Evolutionary conservation across 1,139 yeast species (phyloP).

Genomic region (Pichia sp.): DNA sequence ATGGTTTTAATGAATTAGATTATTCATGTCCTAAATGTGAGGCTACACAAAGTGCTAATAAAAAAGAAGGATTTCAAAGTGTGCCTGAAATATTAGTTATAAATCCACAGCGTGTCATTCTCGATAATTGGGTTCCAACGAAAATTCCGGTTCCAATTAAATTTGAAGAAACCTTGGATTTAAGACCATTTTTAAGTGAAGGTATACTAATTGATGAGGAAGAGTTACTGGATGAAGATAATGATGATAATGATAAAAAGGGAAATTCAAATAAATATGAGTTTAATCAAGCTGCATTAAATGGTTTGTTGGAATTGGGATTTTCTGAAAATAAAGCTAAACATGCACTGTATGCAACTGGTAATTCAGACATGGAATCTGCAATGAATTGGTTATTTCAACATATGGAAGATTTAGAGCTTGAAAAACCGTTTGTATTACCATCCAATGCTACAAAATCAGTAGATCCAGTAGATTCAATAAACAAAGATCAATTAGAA

Average conservation of each 20-base stretch:
- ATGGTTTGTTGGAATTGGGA: conserved; percentile 73
- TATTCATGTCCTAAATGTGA: conserved; percentile 63
- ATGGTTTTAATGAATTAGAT: conserved; percentile 54
- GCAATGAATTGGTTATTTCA: conserved; percentile 91
- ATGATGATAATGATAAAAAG: conserved; percentile 22
- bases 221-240: conserved; percentile 34
- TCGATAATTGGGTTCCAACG: conserved; percentile 87
- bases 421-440: conserved; percentile 54
- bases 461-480: conserved; percentile 13
- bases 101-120: conserved; percentile 71
- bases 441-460: conserved; percentile 18
- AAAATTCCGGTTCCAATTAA: conserved; percentile 70
- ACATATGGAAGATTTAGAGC: conserved; percentile 79
- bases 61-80: conserved; percentile 50
- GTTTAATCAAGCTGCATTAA: conserved; percentile 52
- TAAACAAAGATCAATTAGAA: conserved; percentile 39
- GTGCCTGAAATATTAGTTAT: conserved; percentile 68
- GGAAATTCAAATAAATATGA: conserved; percentile 40
- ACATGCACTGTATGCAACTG: conserved; percentile 68
- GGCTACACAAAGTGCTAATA: conserved; percentile 30
- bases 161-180: conserved; percentile 39
- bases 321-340: conserved; percentile 62
- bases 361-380: conserved; percentile 59
- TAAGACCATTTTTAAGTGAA: conserved; percentile 32
- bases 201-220: conserved; percentile 38